A percentile compares a stretch with the other conserved stretches of the same genome.
These are phyloP conservation scores for Diplodia mutila DNA, from an alignment of 2,329 filamentous ascomycete species.

Conservation along the genomic window DNA sequence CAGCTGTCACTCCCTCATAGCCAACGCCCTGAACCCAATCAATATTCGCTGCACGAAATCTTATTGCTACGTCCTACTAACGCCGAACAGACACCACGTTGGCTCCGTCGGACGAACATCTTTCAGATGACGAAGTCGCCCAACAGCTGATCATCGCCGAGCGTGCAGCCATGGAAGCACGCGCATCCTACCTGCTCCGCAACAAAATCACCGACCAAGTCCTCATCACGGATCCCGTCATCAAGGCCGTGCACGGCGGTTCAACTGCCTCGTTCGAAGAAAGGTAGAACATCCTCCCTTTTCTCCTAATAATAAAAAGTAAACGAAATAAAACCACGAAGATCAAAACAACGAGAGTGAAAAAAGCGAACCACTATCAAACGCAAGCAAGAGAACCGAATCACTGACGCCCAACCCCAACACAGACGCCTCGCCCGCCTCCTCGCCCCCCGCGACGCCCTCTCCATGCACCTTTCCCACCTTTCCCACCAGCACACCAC, in stretches of 20 bases:
- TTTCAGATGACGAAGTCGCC: constrained; percentile 58
- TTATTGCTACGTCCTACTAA: constrained; percentile 27
- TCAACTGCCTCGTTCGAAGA: constrained; percentile 68
- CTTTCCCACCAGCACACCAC: constrained; percentile 59
- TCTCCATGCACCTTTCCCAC: constrained; percentile 66
- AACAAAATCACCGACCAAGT: constrained; percentile 71
- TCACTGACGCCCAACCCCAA: constrained; percentile 26
- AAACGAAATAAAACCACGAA: not conserved
- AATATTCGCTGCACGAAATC: not conserved
- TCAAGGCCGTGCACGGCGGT: constrained; percentile 75
- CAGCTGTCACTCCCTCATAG: not conserved
- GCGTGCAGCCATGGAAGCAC: constrained; percentile 69
- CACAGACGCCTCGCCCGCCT: constrained; percentile 68
- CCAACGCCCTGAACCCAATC: not conserved
- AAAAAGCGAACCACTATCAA: no score
- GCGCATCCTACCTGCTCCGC: constrained; percentile 69
- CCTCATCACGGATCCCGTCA: constrained; percentile 72
- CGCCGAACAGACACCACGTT: not conserved
- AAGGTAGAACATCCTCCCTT: constrained; percentile 48
- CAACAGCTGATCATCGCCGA: constrained; percentile 60
- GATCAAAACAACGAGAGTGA: not conserved
- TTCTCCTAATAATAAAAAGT: not conserved
- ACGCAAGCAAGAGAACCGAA: no score
- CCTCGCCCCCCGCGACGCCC: constrained; percentile 67
- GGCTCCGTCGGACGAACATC: not conserved